Evolutionary conservation across 1,139 yeast genomes (phyloP).

Genomic region (Kodamaea plutei): DNA sequence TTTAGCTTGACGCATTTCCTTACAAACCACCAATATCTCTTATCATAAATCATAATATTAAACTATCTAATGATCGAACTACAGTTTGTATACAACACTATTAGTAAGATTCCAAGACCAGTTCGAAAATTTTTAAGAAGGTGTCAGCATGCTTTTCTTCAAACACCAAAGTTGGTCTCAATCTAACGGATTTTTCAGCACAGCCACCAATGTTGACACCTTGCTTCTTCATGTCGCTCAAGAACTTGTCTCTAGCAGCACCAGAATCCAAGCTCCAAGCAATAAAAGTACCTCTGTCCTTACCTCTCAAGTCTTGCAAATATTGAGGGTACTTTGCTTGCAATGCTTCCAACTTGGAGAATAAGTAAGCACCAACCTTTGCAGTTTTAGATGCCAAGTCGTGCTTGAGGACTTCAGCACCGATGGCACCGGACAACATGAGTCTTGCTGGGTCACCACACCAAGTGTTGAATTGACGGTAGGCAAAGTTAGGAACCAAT

Average conservation of each 20-base stretch:
- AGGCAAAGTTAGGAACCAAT: constrained; percentile 64
- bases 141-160: constrained; percentile 75
- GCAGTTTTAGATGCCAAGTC: constrained; percentile 53
- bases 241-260: constrained; percentile 54
- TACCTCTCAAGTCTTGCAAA: constrained; percentile 63
- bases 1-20: too few relatives aligned
- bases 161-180: constrained; percentile 73
- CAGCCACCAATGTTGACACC: constrained; percentile 84
- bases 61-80: too few relatives aligned
- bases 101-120: constrained; percentile 40
- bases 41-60: too few relatives aligned
- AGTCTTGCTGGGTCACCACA: constrained; percentile 85
- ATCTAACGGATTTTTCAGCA: constrained; percentile 67
- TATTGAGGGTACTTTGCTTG: constrained; percentile 49
- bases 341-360: constrained; percentile 46
- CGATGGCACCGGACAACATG: constrained; percentile 66
- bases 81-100: too few relatives aligned
- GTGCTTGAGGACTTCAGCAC: constrained; percentile 57
- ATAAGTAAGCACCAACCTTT: constrained; percentile 63
- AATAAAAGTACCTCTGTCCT: constrained; percentile 70
- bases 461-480: constrained; percentile 89
- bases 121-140: constrained; percentile 47
- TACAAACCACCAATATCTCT: too few relatives aligned
- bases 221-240: constrained; percentile 48
- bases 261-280: constrained; percentile 66